Conservation (phyloP, 2,329 filamentous ascomycete species). For the Geosmithia flava region DNA sequence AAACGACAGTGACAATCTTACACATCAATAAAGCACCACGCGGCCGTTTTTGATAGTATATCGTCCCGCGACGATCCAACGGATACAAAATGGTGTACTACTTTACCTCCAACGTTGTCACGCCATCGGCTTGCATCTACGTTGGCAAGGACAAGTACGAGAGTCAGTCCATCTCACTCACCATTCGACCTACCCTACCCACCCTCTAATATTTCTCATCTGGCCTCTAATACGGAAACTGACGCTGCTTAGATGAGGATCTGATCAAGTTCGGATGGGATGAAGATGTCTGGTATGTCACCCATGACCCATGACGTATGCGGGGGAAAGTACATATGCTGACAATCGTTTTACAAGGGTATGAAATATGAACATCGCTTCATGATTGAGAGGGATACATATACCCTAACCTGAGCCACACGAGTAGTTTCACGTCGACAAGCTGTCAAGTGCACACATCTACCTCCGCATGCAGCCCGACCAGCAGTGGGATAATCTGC, state of each 20-base stretch:
- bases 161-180: constrained; percentile 47
- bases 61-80: background rate
- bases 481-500: constrained; percentile 74
- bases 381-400: background rate
- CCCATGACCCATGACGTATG: background rate
- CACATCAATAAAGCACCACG: background rate
- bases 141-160: constrained; percentile 99
- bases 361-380: background rate
- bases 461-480: constrained; percentile 76
- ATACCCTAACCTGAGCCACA: background rate
- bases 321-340: background rate
- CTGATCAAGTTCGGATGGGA: constrained; percentile 91
- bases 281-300: constrained; percentile 76
- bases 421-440: constrained; percentile 84
- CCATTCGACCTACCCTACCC: constrained; percentile 3
- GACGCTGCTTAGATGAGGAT: constrained; percentile 67
- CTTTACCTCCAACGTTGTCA: constrained; percentile 76
- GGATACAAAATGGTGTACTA: constrained; percentile 73
- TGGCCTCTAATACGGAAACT: background rate
- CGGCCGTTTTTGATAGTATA: background rate
- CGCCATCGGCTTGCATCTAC: constrained; percentile 79
- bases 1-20: background rate
- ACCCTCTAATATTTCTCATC: background rate
- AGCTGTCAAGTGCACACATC: constrained; percentile 90
- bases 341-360: background rate